Evolutionary conservation across 2,329 filamentous ascomycete species (phyloP).

Genomic region (Bipolaris sorokiniana): DNA sequence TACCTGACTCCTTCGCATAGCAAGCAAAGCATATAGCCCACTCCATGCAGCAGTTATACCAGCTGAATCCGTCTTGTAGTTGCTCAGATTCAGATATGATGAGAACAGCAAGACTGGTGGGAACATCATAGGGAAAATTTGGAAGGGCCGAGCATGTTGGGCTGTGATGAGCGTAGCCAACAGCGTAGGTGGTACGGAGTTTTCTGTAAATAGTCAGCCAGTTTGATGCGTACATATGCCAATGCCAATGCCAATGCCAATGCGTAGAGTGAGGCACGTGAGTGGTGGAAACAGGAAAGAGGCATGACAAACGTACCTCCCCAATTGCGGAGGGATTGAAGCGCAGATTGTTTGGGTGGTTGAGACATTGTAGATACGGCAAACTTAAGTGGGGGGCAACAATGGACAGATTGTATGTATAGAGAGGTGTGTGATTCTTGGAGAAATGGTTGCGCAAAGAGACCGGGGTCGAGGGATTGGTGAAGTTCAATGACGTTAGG

Average conservation of each 20-base stretch:
- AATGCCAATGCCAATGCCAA: neutral
- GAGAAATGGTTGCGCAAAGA: neutral
- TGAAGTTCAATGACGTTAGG: constrained; percentile 36
- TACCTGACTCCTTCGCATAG: constrained; percentile 61
- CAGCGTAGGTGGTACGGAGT: constrained; percentile 67
- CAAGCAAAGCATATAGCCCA: constrained; percentile 68
- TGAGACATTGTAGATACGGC: constrained; percentile 46
- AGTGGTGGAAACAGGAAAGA: neutral
- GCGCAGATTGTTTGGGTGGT: constrained; percentile 46
- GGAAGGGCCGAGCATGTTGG: constrained; percentile 70
- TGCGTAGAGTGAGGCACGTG: constrained; percentile 11
- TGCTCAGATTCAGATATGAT: constrained; percentile 68
- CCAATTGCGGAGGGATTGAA: constrained; percentile 58
- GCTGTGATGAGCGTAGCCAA: constrained; percentile 70
- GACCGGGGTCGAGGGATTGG: constrained; percentile 14
- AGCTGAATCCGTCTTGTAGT: constrained; percentile 67
- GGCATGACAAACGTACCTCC: constrained; percentile 53
- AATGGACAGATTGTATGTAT: neutral
- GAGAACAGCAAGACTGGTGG: constrained; percentile 69
- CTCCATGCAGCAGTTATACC: constrained; percentile 70
- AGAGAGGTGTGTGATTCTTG: neutral
- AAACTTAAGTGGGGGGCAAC: neutral
- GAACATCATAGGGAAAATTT: constrained; percentile 70
- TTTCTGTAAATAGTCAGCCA: constrained; percentile 56
- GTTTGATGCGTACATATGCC: neutral